Evolutionary conservation across 441 rosid genomes (phyloP), one percentile per base, ranked within the genome.

Genomic region (Euphorbia schlechtendalii): DNA sequence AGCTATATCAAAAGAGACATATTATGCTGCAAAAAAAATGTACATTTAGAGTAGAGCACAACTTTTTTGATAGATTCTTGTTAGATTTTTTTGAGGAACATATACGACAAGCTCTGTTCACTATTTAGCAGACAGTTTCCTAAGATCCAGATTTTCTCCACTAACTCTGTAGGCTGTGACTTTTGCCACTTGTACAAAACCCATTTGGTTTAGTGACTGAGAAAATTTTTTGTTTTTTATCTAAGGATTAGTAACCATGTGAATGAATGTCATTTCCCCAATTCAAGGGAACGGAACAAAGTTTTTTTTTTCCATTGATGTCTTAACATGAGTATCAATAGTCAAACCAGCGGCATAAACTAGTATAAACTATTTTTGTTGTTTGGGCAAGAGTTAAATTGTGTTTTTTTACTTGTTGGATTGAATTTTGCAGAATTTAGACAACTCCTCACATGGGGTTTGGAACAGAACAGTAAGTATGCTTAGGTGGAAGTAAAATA

Each of bases 361-460:
- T 62, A 71, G 25, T 54, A 36, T 78, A 61, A 69, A 69, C 61
- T 61, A 65, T 59, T 57, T 61, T 71, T 55, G 69, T 71, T 67
- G 64, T 84, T 61, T 73, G 56, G 71, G 71, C 56, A 61, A 67
- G 77, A 71, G 55, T 46, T 68, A 15, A 52, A 70, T 24, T 27
- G 0, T 41, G 67, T 77, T 64, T 71, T 56, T 66, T 46, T 68
- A 22, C 54, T 79, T 38, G 32, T 70, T 48, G 56, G 62, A 56
- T 65, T 66, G 41, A 67, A 46, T 17, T 38, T 17, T 49, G 66
- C 61, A 40, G 15, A 79, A 67, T 51, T 18, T 2, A 51, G 55
- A 51, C 84, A 82, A 83, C 87, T 82, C 82, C 76, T 69, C 91
- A 82, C 92, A 82, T 86, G 89, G 79, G 64, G 14, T 9, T 65